phyloP scores from a whole-genome alignment of 192 early-diverging fungal species.

The Coemansia sp. region DNA sequence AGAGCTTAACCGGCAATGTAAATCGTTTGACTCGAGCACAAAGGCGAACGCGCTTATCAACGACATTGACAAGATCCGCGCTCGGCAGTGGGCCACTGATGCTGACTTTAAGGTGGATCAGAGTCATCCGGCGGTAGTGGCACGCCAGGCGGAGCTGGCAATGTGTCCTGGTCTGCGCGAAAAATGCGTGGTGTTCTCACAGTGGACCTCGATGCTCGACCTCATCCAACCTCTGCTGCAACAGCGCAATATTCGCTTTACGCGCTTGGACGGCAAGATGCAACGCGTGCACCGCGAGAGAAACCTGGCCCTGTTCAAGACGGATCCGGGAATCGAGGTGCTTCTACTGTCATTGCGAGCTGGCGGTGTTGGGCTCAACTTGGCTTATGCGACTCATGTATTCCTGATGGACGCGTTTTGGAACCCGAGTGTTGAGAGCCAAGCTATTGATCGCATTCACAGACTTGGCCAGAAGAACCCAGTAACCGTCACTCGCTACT shows the following conservation, averaged over 20 bases:
- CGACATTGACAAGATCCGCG: slow-evolving; percentile 44
- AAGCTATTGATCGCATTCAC: slow-evolving; percentile 83
- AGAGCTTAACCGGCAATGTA: slow-evolving; percentile 41
- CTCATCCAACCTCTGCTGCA: slow-evolving; percentile 63
- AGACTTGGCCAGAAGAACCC: slow-evolving; percentile 71
- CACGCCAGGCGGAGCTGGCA: slow-evolving; percentile 25
- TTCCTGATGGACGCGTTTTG: slow-evolving; percentile 77
- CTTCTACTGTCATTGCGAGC: slow-evolving; percentile 72
- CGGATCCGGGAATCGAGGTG: slow-evolving; percentile 60
- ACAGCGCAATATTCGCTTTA: slow-evolving; percentile 61
- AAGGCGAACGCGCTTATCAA: slow-evolving; percentile 30
- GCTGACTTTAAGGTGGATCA: slow-evolving; percentile 41
- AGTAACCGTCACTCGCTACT: slow-evolving; percentile 68
- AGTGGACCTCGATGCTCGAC: slow-evolving; percentile 87
- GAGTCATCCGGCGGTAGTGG: slow-evolving; percentile 29
- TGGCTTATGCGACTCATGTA: slow-evolving; percentile 73
- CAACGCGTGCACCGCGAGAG: slow-evolving; percentile 61
- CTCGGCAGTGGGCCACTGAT: slow-evolving; percentile 37
- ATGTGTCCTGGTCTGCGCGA: slow-evolving; percentile 35
- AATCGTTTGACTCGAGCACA: slow-evolving; percentile 43
- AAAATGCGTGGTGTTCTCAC: slow-evolving; percentile 93
- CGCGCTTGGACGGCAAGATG: slow-evolving; percentile 82
- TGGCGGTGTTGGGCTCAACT: slow-evolving; percentile 72
- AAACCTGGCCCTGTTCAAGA: slow-evolving; percentile 65
- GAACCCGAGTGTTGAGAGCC: slow-evolving; percentile 77